Base-by-base conservation (phyloP, 1,139 yeast genomes). In the Saccharomyces hybrid region DNA sequence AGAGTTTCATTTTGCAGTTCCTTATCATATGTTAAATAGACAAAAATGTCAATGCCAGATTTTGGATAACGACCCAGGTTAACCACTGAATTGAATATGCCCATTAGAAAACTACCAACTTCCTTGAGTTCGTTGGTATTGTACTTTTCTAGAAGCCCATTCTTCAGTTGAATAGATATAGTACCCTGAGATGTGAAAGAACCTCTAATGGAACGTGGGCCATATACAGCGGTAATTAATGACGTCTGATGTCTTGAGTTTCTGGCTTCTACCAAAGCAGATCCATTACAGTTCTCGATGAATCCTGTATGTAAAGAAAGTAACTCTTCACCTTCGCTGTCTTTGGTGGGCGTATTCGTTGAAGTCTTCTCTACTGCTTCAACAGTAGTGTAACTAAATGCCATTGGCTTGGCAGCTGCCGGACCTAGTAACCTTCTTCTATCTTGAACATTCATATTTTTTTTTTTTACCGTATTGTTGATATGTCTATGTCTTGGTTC, bases 171-270 rank as follows among this genome's bases (percentile, higher is more conserved):
- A 2, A 88, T 90, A 24, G 84, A 77, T 50, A 88, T 74, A 2
- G 82, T 76, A 1, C 95, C 95, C 55, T 82, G 76, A 47, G 85
- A 83, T 34, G 82, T 77, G 67, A 87, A 88, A 1, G 88, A 80
- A 0, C 91, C 90, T 58, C 88, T 76, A 51, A 87, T 83, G 5
- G 97, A 97, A 60, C 93, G 78, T 9, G 98, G 97, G 0, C 97
- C 98, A 70, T 85, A 88, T 0, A 91, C 85, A 1, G 90, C 79
- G 1, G 85, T 84, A 57, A 86, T 82, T 6, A 90, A 72, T 2
- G 73, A 62, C 2, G 60, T 53, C 44, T 62, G 62, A 29, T 59
- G 63, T 52, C 78, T 78, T 14, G 80, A 86, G 11, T 79, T 76
- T 2, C 50, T 54, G 7, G 67, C 60, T 69, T 91, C 97, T 42